phyloP scores from a whole-genome alignment of 179 eudicot genomes.

The Beta macrorhiza region DNA sequence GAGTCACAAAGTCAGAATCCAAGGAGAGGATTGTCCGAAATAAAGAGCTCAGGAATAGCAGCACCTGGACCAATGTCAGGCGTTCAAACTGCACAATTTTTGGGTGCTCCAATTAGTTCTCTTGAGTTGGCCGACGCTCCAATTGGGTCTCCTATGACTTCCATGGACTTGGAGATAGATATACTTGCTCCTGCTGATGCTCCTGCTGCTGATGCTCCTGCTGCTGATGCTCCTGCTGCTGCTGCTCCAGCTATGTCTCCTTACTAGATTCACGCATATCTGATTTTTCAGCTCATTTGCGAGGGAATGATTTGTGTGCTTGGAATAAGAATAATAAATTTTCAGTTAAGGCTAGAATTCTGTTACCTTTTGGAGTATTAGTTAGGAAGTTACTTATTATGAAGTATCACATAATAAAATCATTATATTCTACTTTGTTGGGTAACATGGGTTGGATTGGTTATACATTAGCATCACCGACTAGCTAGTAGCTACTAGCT shows the following conservation, averaged over 20 bases:
- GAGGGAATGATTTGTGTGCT: background rate
- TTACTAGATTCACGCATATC: background rate
- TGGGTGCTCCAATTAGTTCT: conserved; percentile 11
- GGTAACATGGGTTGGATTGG: too few relatives aligned
- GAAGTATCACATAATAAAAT: too few relatives aligned
- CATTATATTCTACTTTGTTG: too few relatives aligned
- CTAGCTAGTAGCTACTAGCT: too few relatives aligned
- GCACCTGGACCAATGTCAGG: conserved; percentile 13
- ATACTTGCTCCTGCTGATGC: background rate
- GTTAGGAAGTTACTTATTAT: too few relatives aligned
- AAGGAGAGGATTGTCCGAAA: conserved; percentile 52
- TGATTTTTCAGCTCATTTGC: background rate
- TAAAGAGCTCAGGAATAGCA: conserved; percentile 43
- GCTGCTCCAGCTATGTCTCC: background rate
- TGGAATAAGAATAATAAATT: background rate
- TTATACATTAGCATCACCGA: too few relatives aligned
- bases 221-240: background rate
- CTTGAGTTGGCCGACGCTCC: conserved; percentile 12
- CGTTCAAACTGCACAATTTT: background rate
- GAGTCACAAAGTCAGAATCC: conserved; percentile 31
- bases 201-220: conserved; percentile 3
- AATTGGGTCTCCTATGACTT: conserved; percentile 1
- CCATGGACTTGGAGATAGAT: background rate
- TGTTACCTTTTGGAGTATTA: too few relatives aligned
- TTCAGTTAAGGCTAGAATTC: too few relatives aligned